Evolutionary conservation across 2,329 filamentous ascomycete species (phyloP).

Genomic region (Xylaria sp.): DNA sequence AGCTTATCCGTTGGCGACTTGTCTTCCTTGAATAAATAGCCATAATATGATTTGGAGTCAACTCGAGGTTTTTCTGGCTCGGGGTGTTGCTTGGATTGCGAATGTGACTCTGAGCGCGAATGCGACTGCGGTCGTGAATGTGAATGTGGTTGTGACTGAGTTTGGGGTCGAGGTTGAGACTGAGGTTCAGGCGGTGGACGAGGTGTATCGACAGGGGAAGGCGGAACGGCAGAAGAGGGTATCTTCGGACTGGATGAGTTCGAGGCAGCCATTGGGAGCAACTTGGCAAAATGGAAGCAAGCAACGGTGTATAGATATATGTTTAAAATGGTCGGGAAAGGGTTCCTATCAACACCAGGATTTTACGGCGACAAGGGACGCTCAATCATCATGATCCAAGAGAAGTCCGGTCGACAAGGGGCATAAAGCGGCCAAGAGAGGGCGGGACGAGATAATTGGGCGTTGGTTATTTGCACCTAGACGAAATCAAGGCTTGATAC

Average conservation of each 20-base stretch:
- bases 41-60: slow-evolving; percentile 57
- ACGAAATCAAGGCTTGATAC: slow-evolving; percentile 8
- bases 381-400: slow-evolving; percentile 28
- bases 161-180: slow-evolving; percentile 3
- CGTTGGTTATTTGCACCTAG: slow-evolving; percentile 16
- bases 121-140: slow-evolving; percentile 23
- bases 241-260: slow-evolving; percentile 31
- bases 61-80: slow-evolving; percentile 27
- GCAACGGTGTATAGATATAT: neutral
- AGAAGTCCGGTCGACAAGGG: neutral
- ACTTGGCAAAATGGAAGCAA: slow-evolving; percentile 31
- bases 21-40: slow-evolving; percentile 70
- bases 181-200: slow-evolving; percentile 21
- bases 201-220: slow-evolving; percentile 15
- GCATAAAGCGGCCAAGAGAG: slow-evolving; percentile 9
- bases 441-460: slow-evolving; percentile 4
- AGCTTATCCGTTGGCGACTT: slow-evolving; percentile 72
- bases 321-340: neutral
- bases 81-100: slow-evolving; percentile 22
- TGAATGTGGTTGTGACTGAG: slow-evolving; percentile 22
- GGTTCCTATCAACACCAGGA: slow-evolving; percentile 1
- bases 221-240: slow-evolving; percentile 26
- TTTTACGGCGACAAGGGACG: slow-evolving; percentile 19
- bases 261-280: slow-evolving; percentile 29
- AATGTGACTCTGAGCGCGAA: slow-evolving; percentile 9